Evolutionary conservation across 2,329 filamentous ascomycete species (phyloP).

Genomic region (Monilinia vaccinii-corymbosi): DNA sequence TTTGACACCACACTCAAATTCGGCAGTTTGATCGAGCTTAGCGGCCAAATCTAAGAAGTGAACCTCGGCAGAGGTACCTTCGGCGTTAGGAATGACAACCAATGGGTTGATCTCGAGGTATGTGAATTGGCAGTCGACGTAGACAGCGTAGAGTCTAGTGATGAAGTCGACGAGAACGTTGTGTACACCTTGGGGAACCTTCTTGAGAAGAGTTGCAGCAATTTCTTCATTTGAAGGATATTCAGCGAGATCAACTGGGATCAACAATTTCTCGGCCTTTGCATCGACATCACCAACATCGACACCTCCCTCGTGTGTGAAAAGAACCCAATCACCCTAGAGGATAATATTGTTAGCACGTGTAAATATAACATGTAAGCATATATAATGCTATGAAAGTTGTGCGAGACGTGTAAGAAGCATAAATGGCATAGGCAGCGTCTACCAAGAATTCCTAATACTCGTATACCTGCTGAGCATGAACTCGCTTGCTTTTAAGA

Average conservation of each 20-base stretch:
- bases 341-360: constrained; percentile 20
- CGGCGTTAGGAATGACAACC: constrained; percentile 91
- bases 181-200: constrained; percentile 91
- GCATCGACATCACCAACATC: constrained; percentile 98
- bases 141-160: constrained; percentile 94
- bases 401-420: constrained; percentile 8
- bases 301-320: constrained; percentile 98
- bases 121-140: constrained; percentile 99
- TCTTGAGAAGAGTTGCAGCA: constrained; percentile 72
- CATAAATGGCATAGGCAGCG: constrained; percentile 1
- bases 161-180: constrained; percentile 99
- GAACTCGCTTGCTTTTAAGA: constrained; percentile 13
- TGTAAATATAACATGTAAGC: background rate
- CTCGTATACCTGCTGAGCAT: constrained; percentile 19
- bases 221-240: constrained; percentile 97
- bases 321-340: constrained; percentile 98
- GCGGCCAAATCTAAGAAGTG: constrained; percentile 98
- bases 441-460: constrained; percentile 12
- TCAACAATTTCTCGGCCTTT: constrained; percentile 97
- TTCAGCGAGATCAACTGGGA: constrained; percentile 88
- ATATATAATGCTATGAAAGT: constrained; percentile 10
- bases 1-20: constrained; percentile 98
- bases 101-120: constrained; percentile 99
- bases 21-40: constrained; percentile 97
- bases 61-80: constrained; percentile 85